These are phyloP conservation scores for Paraphoma chrysanthemicola DNA, from an alignment of 2,329 filamentous ascomycete species.

Conservation along the genomic window DNA sequence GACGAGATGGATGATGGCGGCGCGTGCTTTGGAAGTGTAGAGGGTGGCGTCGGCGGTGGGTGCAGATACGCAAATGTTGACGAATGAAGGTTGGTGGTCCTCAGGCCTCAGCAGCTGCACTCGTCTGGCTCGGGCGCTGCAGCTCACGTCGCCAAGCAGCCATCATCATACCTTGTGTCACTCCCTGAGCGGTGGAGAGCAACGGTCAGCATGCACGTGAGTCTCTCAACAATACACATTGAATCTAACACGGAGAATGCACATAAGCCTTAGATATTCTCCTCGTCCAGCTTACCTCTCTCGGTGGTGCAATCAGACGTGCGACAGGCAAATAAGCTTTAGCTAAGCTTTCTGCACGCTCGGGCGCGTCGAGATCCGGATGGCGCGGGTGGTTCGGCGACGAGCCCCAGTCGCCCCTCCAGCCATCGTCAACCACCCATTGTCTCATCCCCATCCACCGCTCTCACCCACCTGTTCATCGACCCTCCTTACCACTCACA, in stretches of 20 bases:
- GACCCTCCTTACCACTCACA: not conserved
- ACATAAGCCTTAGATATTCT: not conserved
- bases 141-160: slow-evolving; percentile 1
- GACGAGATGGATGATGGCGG: not conserved
- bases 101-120: not conserved
- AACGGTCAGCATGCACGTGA: not conserved
- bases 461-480: slow-evolving; percentile 2
- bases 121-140: not conserved
- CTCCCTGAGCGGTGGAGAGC: no score
- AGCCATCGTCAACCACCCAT: slow-evolving; percentile 23
- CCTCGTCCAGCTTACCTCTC: not conserved
- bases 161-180: not conserved
- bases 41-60: not conserved
- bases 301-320: slow-evolving; percentile 5
- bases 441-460: not conserved
- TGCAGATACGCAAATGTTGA: not conserved
- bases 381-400: not conserved
- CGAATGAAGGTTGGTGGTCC: not conserved
- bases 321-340: slow-evolving; percentile 25
- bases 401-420: slow-evolving; percentile 19
- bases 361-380: slow-evolving; percentile 4
- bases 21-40: not conserved
- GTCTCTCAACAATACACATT: not conserved
- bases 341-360: slow-evolving; percentile 28
- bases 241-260: not conserved